Conservation (phyloP, 768 basidiomycete genomes). For the Auricularia sp. region DNA sequence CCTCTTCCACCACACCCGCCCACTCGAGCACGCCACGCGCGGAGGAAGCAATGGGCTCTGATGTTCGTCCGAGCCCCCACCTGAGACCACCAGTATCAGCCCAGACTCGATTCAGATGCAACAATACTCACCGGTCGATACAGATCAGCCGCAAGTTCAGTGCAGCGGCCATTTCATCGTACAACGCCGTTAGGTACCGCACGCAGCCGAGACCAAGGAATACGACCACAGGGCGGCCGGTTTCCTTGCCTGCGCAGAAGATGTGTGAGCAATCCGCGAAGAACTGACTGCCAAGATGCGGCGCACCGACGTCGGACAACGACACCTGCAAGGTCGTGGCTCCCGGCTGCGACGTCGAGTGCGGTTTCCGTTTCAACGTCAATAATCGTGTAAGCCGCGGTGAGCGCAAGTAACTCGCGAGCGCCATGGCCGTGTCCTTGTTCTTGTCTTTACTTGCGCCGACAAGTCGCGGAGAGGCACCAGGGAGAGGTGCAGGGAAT, state of each 20-base stretch:
- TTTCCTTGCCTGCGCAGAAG: slow-evolving; percentile 9
- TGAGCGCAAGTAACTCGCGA: slow-evolving; percentile 83
- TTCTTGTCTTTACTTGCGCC: neutral
- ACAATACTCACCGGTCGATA: slow-evolving; percentile 63
- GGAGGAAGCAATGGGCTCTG: slow-evolving; percentile 50
- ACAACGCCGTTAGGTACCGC: slow-evolving; percentile 87
- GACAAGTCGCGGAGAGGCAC: neutral
- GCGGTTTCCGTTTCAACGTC: slow-evolving; percentile 67
- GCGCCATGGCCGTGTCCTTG: slow-evolving; percentile 22
- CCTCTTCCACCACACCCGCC: slow-evolving; percentile 83
- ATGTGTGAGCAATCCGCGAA: neutral
- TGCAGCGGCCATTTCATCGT: slow-evolving; percentile 91
- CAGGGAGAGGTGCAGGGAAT: neutral
- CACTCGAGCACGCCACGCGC: slow-evolving; percentile 80
- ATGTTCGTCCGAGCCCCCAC: slow-evolving; percentile 89
- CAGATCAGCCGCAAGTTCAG: slow-evolving; percentile 83
- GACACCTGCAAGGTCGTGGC: slow-evolving; percentile 74
- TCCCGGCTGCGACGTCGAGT: slow-evolving; percentile 39
- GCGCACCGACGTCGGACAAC: slow-evolving; percentile 81
- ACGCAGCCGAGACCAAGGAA: slow-evolving; percentile 94
- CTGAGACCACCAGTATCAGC: slow-evolving; percentile 27
- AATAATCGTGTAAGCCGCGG: slow-evolving; percentile 74
- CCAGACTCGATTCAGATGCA: slow-evolving; percentile 6
- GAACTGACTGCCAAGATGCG: slow-evolving; percentile 13
- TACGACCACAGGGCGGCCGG: slow-evolving; percentile 81